Percentiles rank a stretch among this genome's conserved stretches.
These are phyloP conservation scores for Thalassia testudinum DNA, from an alignment of 116 monocot genomes.

Conservation along the genomic window DNA sequence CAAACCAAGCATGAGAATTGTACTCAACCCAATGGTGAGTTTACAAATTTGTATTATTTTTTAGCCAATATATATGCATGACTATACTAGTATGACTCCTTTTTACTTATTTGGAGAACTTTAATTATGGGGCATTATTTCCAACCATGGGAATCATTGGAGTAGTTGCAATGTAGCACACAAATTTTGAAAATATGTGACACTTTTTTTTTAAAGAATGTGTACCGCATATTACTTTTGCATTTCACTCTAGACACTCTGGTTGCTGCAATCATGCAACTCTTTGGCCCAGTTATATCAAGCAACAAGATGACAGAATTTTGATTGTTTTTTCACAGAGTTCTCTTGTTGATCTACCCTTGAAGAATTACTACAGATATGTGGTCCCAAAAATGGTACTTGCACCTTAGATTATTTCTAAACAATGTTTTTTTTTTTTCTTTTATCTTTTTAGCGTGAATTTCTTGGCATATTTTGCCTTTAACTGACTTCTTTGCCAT, in stretches of 20 bases:
- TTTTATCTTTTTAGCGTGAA: background rate
- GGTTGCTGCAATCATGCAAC: too few relatives aligned
- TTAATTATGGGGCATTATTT: too few relatives aligned
- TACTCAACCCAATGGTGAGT: conserved; percentile 93
- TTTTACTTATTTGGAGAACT: too few relatives aligned
- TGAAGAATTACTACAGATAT: conserved; percentile 96
- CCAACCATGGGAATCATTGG: too few relatives aligned
- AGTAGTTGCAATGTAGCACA: too few relatives aligned
- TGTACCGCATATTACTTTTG: too few relatives aligned
- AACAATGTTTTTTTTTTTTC: conserved; percentile 2
- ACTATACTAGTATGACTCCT: background rate
- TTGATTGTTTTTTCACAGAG: conserved; percentile 49
- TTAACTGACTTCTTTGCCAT: background rate
- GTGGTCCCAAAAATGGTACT: conserved; percentile 63
- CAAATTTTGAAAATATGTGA: too few relatives aligned
- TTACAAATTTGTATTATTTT: conserved; percentile 1
- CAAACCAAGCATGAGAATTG: conserved; percentile 91
- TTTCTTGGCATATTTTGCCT: background rate
- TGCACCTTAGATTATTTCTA: conserved; percentile 16
- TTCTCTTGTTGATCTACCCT: conserved; percentile 89
- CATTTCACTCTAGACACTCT: too few relatives aligned
- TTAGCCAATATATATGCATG: conserved; percentile 4
- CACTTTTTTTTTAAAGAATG: too few relatives aligned
- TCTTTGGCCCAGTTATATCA: too few relatives aligned
- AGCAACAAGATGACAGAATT: too few relatives aligned